Evolutionary conservation across 2,329 filamentous ascomycete species (phyloP).

Genomic region (Neonectria magnoliae): DNA sequence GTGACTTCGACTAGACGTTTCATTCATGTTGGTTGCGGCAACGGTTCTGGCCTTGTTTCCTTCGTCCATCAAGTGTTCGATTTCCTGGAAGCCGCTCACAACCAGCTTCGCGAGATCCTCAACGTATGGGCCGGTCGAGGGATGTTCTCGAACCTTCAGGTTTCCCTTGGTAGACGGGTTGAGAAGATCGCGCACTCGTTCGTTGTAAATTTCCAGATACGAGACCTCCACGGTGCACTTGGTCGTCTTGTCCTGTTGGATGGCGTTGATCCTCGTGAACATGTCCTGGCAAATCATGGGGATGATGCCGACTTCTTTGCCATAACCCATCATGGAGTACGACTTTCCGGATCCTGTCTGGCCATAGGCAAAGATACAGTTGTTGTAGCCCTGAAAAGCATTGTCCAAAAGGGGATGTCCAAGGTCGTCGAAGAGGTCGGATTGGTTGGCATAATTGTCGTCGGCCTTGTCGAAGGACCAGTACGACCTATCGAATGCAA

Average conservation of each 20-base stretch:
- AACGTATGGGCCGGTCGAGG: constrained; percentile 96
- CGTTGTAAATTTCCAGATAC: constrained; percentile 99
- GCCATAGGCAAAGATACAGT: constrained; percentile 99
- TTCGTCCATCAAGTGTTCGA: constrained; percentile 98
- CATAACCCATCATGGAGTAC: constrained; percentile 99
- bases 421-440: constrained; percentile 87
- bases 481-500: constrained; percentile 97
- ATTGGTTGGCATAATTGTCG: constrained; percentile 86
- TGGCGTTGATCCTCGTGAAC: constrained; percentile 83
- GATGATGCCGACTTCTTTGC: constrained; percentile 93
- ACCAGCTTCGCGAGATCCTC: constrained; percentile 97
- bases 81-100: constrained; percentile 92
- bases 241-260: constrained; percentile 78
- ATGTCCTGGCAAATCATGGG: constrained; percentile 97
- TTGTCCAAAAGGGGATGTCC: constrained; percentile 94
- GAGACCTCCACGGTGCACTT: constrained; percentile 97
- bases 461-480: constrained; percentile 94
- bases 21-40: constrained; percentile 99
- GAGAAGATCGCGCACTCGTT: constrained; percentile 92
- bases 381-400: constrained; percentile 98
- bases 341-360: constrained; percentile 99
- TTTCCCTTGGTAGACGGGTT: constrained; percentile 97
- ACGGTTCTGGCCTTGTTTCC: constrained; percentile 99
- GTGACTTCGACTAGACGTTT: constrained; percentile 97
- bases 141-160: constrained; percentile 96